Conservation (phyloP, 345 rosid species). For the Salix purpurea region DNA sequence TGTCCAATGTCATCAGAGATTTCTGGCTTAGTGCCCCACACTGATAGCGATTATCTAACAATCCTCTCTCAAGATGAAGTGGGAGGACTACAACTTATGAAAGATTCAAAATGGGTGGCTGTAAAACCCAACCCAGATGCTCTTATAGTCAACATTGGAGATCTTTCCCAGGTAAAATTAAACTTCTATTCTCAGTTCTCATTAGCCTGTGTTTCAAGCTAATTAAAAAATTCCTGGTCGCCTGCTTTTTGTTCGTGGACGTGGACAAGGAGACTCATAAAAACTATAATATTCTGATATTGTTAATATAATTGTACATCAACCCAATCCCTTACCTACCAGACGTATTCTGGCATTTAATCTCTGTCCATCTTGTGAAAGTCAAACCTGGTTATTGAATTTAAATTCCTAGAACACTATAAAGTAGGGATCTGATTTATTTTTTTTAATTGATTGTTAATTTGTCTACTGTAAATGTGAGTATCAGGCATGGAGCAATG, state of each 20-base stretch:
- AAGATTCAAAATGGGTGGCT: constrained; percentile 62
- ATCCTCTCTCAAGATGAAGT: constrained; percentile 64
- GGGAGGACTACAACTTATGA: constrained; percentile 69
- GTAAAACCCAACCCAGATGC: constrained; percentile 63
- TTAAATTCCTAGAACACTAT: background rate
- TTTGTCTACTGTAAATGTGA: background rate
- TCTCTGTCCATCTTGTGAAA: background rate
- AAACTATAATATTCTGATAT: background rate
- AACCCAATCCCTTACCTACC: background rate
- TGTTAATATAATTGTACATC: background rate
- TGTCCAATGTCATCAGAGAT: constrained; percentile 45
- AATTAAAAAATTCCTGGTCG: background rate
- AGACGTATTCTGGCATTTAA: background rate
- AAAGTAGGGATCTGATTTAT: background rate
- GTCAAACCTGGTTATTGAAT: background rate
- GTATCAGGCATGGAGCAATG: constrained; percentile 68
- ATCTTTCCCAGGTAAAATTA: constrained; percentile 55
- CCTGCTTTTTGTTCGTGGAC: background rate
- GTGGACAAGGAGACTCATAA: background rate
- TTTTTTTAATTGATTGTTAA: no score
- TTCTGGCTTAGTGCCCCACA: constrained; percentile 59
- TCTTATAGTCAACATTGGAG: constrained; percentile 68
- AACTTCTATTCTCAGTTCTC: background rate
- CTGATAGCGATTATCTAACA: constrained; percentile 68
- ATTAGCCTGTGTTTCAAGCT: background rate